phyloP scores from a whole-genome alignment of 345 rosid species.

The Citrus reticulata region DNA sequence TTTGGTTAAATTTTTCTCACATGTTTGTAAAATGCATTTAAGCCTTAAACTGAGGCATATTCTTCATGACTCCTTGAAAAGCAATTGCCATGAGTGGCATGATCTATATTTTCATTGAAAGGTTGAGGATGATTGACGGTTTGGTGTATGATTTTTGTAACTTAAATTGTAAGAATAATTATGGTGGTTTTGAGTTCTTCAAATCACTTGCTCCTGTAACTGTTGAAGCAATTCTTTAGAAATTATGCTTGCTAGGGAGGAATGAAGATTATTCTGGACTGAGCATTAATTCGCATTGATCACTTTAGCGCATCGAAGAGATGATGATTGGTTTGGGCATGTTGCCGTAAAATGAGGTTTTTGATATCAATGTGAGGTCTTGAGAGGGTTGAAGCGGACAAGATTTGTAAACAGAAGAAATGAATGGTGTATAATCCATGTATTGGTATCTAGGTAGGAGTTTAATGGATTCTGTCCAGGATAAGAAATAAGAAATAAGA shows the following conservation, averaged over 20 bases:
- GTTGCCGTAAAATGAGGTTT: background rate
- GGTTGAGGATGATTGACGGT: background rate
- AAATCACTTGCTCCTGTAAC: background rate
- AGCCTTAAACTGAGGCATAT: background rate
- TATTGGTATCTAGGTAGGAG: background rate
- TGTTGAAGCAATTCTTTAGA: background rate
- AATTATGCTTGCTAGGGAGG: background rate
- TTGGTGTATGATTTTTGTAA: background rate
- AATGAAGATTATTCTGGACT: constrained; percentile 1
- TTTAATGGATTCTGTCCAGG: background rate
- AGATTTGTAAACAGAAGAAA: constrained; percentile 1
- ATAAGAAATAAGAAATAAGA: background rate
- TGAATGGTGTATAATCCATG: background rate
- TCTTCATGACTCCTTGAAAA: background rate
- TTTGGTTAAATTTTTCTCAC: background rate
- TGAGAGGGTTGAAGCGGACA: background rate
- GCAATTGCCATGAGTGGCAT: background rate
- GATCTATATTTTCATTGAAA: background rate
- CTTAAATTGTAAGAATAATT: background rate
- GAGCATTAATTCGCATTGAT: background rate
- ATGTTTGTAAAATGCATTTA: background rate
- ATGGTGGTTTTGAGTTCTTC: background rate
- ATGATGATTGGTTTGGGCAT: background rate
- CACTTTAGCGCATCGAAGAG: background rate
- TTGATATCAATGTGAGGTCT: background rate